Evolutionary conservation across 257 asterid genomes (phyloP).

Genomic region (Leptodermis oblonga): DNA sequence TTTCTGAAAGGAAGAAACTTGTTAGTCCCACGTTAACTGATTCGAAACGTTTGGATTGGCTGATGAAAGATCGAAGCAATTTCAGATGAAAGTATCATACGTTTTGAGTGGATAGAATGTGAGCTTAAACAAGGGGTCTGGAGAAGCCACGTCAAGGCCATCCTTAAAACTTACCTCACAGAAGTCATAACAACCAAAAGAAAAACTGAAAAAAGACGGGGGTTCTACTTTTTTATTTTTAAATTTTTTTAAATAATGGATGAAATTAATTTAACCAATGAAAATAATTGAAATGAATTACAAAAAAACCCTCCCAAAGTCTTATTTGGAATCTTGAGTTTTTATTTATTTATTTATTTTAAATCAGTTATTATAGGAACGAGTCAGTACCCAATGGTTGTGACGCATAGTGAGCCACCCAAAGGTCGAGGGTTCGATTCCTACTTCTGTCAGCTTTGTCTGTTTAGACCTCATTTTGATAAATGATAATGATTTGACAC

Average conservation of each 20-base stretch:
- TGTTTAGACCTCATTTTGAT: no score
- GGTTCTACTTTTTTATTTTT: neutral
- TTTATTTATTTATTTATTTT: no score
- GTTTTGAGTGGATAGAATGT: constrained; percentile 20
- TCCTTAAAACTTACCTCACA: neutral
- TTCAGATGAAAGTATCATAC: neutral
- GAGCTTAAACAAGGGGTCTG: constrained; percentile 12
- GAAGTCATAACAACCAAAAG: neutral
- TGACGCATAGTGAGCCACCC: no score
- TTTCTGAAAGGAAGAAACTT: neutral
- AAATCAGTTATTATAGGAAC: no score
- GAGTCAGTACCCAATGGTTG: no score
- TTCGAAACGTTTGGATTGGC: constrained; percentile 4
- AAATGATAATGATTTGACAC: no score
- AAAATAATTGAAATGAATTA: neutral
- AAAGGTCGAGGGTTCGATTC: no score
- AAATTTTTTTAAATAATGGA: neutral
- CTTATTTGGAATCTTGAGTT: neutral
- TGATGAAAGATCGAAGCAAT: neutral
- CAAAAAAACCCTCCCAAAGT: neutral
- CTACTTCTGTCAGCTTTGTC: no score
- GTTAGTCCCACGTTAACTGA: neutral
- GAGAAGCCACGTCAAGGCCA: constrained; percentile 17
- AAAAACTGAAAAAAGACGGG: neutral
- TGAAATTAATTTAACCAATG: neutral